These are phyloP conservation scores for Lactarius pseudohatsudake DNA, from an alignment of 768 basidiomycete species.

Conservation along the genomic window DNA sequence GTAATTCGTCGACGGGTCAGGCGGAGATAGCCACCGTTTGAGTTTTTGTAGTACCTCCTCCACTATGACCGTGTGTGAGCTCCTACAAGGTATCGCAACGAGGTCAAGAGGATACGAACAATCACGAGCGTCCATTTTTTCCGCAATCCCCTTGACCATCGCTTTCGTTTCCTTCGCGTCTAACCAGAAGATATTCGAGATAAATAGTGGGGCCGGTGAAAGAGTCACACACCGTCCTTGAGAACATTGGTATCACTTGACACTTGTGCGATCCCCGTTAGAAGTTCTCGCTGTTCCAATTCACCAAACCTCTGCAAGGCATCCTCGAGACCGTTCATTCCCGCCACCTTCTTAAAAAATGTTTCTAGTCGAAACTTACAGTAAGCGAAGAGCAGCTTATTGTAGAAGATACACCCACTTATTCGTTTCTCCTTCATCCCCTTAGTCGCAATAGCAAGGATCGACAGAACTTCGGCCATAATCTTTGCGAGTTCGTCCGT, in stretches of 20 bases:
- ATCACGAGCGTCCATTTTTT: no score
- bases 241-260: no score
- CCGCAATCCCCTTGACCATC: no score
- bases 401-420: no score
- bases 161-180: background rate
- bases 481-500: no score
- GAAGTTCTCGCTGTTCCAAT: background rate
- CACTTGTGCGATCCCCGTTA: no score
- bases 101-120: background rate
- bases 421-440: no score
- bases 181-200: no score
- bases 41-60: background rate
- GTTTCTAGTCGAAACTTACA: background rate
- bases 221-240: no score
- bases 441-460: no score
- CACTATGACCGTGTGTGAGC: background rate
- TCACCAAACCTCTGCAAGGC: background rate
- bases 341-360: background rate
- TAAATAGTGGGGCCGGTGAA: no score
- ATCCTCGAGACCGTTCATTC: background rate
- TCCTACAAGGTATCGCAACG: background rate
- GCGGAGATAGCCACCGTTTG: background rate
- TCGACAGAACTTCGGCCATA: no score
- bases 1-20: background rate
- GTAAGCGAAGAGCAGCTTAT: background rate